These are phyloP conservation scores for Botrytis sinoallii DNA, from an alignment of 2,329 filamentous ascomycete genomes.

Conservation along the genomic window DNA sequence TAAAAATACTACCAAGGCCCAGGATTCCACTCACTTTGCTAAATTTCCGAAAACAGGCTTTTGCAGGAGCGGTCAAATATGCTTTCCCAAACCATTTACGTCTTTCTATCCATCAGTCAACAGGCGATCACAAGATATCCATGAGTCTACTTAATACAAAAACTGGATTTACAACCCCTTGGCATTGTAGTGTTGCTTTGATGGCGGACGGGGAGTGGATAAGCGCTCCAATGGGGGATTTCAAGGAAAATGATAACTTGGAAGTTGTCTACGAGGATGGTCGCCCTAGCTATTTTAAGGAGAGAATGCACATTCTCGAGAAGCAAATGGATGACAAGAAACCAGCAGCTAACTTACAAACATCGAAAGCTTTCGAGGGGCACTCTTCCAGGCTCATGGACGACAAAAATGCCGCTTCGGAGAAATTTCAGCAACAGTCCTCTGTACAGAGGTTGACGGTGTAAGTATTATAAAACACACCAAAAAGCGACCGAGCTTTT, in stretches of 20 bases:
- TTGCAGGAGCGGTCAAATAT: not conserved
- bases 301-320: not conserved
- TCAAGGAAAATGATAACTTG: not conserved
- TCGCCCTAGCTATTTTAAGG: not conserved
- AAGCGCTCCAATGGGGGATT: not conserved
- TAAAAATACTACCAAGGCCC: not conserved
- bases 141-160: not conserved
- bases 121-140: not conserved
- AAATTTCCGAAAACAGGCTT: not conserved
- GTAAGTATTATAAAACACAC: too few relatives aligned
- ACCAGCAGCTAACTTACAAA: not conserved
- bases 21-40: not conserved
- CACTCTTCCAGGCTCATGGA: not conserved
- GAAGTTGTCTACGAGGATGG: not conserved
- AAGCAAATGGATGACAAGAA: not conserved
- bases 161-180: not conserved
- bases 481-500: too few relatives aligned
- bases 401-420: not conserved
- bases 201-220: not conserved
- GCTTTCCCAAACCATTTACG: not conserved
- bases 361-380: accelerated
- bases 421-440: not conserved
- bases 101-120: not conserved
- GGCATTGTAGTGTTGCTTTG: not conserved
- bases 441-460: not conserved